These are phyloP conservation scores for Ceratocystis huliohia DNA, from an alignment of 2,329 filamentous ascomycete genomes.

Conservation along the genomic window DNA sequence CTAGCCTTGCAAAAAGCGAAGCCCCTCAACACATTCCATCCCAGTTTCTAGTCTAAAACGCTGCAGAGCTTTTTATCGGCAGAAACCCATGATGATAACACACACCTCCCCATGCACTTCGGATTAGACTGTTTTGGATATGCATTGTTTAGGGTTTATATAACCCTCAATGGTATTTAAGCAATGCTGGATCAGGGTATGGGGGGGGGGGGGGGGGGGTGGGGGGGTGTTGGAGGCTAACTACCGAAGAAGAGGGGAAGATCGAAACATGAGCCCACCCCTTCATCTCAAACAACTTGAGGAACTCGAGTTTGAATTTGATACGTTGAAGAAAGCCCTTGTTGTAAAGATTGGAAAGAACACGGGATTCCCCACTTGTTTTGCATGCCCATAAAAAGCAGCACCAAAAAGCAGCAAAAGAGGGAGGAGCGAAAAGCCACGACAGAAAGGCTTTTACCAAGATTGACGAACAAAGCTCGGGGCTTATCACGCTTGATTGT, in stretches of 20 bases:
- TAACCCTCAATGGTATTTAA: background rate
- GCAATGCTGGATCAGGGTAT: background rate
- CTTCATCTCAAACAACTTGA: conserved; percentile 1
- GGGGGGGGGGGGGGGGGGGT: background rate
- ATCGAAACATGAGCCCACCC: background rate
- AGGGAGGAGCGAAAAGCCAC: background rate
- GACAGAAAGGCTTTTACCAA: background rate
- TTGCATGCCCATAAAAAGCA: conserved; percentile 1
- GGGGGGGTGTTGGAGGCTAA: background rate
- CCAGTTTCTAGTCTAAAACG: too few relatives aligned
- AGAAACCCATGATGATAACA: too few relatives aligned
- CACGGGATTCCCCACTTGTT: background rate
- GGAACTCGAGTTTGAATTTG: background rate
- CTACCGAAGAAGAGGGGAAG: background rate
- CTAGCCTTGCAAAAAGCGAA: too few relatives aligned
- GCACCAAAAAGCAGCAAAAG: background rate
- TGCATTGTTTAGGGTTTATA: background rate
- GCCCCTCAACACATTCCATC: too few relatives aligned
- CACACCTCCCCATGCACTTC: too few relatives aligned
- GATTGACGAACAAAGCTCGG: background rate
- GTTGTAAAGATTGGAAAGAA: background rate
- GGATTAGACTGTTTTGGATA: background rate
- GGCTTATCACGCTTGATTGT: background rate
- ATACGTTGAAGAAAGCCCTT: background rate
- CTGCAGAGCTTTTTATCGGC: too few relatives aligned